Evolutionary conservation across 129 eudicot genomes (phyloP), one percentile per base, ranked within the genome.

Genomic region (Arctium minus): DNA sequence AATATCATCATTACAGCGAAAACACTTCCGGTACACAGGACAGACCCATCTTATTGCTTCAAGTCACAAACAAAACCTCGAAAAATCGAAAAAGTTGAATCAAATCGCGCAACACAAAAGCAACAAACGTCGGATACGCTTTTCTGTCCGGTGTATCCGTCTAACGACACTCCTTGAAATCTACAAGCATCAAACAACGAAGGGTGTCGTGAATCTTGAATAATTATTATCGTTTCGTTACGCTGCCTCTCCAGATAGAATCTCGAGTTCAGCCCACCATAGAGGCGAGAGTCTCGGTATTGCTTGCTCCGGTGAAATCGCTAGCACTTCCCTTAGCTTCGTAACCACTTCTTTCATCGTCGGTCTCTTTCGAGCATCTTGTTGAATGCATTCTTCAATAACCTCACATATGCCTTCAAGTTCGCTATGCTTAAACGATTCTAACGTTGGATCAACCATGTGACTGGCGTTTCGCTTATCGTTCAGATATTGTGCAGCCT

Each of bases 221-320:
- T 38, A 39, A 56, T 72, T 72, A 40, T 73, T 79, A 60, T 60
- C 68, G 76, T 79, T 53, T n/a, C 38, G 29, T 83, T 88, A 92
- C 39, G 92, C 62, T 22, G 94, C 92, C 85, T 92, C 97, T 2
- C 92, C 89, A 0, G 98, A 95, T 79, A 95, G 83, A 84, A 95
- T 92, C 88, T 95, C 97, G 30, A 95, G 98, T 76, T 95, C 98
- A 46, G 97, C 98, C 98, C 98, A 92, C 98, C 97, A 92, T 2
- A 95, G 93, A 33, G 98, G 98, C 42, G 98, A 95, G 42, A 92
- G 92, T 72, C 98, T 86, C 8, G 97, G 97, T 46, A 83, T 83
- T 30, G 97, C 97, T 60, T 88, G 91, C 6, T 95, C 97, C 0
- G 98, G 97, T 76, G 98, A 86, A 73, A 95, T 75, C 27, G 76